A percentile compares a stretch with the other conserved stretches of the same genome.
phyloP scores from a whole-genome alignment of 306 rosid species.

The Acacia confusa region DNA sequence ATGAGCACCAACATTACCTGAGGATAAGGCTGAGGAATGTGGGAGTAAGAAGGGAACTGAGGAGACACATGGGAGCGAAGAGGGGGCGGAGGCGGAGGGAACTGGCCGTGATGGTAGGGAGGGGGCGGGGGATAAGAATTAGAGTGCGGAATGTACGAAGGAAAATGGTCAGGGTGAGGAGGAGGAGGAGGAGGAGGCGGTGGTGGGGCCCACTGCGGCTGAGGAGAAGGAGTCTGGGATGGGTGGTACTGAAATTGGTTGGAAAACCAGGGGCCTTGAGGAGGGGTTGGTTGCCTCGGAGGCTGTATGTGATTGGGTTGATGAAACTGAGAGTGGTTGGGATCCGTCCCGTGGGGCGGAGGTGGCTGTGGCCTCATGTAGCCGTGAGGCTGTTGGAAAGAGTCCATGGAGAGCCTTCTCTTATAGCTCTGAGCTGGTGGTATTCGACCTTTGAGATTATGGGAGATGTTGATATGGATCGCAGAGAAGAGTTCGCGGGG shows the following conservation, averaged over 20 bases:
- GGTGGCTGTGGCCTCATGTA: conserved; percentile 63
- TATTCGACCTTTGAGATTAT: not conserved
- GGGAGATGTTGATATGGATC: conserved; percentile 19
- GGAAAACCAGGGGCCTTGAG: conserved; percentile 66
- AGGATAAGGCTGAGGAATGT: conserved; percentile 64
- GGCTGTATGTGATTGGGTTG: conserved; percentile 32
- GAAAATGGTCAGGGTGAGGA: conserved; percentile 35
- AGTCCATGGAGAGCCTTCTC: conserved; percentile 48
- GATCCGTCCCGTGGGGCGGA: conserved; percentile 58
- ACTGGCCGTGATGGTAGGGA: conserved; percentile 57
- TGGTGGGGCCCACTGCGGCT: conserved; percentile 72
- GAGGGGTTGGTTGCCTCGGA: conserved; percentile 50
- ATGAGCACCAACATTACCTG: conserved; percentile 43
- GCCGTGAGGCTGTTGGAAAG: conserved; percentile 66
- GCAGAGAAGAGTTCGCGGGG: not conserved
- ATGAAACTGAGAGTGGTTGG: conserved; percentile 57
- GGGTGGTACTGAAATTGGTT: conserved; percentile 77
- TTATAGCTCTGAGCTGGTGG: not conserved
- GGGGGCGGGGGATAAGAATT: conserved; percentile 56
- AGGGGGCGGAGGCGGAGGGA: conserved; percentile 57
- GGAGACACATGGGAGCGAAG: conserved; percentile 43
- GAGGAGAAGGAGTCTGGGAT: conserved; percentile 72
- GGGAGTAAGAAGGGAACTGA: conserved; percentile 63
- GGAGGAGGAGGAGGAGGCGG: conserved; percentile 46
- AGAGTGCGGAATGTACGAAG: conserved; percentile 46